A percentile compares a stretch with the other conserved stretches of the same genome.
phyloP scores from a whole-genome alignment of 2,329 filamentous ascomycete species.

The Magnaporthiopsis poae region DNA sequence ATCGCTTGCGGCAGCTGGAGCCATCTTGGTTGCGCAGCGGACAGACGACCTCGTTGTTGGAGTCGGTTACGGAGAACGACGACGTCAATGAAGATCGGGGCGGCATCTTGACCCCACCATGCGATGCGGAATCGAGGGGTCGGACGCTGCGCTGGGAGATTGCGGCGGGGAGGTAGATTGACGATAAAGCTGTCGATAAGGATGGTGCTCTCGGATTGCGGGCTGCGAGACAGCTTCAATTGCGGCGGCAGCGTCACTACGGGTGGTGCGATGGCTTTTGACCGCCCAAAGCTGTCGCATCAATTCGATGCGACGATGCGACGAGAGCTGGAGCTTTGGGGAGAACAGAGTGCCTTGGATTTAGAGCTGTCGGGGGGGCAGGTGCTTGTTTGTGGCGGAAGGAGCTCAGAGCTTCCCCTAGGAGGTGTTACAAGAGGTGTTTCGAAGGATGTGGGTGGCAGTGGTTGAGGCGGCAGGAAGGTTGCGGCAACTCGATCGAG shows the following conservation, averaged over 20 bases:
- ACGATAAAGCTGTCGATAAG: slow-evolving; percentile 19
- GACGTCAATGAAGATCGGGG: slow-evolving; percentile 77
- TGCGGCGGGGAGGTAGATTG: not conserved
- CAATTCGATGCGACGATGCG: not conserved
- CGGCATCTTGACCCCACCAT: slow-evolving; percentile 69
- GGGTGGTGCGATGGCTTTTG: slow-evolving; percentile 15
- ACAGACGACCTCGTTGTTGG: slow-evolving; percentile 89
- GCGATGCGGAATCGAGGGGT: slow-evolving; percentile 20
- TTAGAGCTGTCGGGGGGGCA: slow-evolving; percentile 1
- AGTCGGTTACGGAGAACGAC: slow-evolving; percentile 81
- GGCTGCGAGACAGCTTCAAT: slow-evolving; percentile 19
- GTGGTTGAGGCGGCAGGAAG: not conserved
- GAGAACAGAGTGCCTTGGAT: not conserved
- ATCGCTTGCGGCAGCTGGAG: slow-evolving; percentile 93
- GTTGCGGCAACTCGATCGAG: not conserved
- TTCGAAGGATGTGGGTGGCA: slow-evolving; percentile 27
- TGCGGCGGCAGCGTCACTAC: slow-evolving; percentile 9
- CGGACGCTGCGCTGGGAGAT: not conserved
- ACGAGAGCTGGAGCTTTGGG: slow-evolving; percentile 5
- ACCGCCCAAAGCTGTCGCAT: slow-evolving; percentile 19
- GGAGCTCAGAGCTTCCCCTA: slow-evolving; percentile 29
- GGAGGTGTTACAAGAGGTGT: slow-evolving; percentile 35
- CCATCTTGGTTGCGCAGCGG: slow-evolving; percentile 92
- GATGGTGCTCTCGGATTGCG: slow-evolving; percentile 7
- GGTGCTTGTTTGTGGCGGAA: slow-evolving; percentile 15